Conservation (phyloP, 2,329 filamentous ascomycete species). For the Acrodontium crateriforme region DNA sequence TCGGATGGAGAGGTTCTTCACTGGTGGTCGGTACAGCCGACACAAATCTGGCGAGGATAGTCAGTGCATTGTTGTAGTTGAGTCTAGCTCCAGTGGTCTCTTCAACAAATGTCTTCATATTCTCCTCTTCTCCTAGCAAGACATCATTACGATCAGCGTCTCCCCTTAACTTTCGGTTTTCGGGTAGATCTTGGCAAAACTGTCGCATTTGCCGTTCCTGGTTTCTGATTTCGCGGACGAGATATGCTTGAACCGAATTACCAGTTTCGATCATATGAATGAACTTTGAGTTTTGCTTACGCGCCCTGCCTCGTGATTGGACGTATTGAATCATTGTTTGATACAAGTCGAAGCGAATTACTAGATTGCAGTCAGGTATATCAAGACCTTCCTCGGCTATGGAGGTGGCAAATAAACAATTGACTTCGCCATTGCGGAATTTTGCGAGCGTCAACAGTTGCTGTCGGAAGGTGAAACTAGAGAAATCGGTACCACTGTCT, state of each 20-base stretch:
- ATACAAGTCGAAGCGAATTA: conserved; percentile 72
- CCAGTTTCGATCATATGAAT: conserved; percentile 67
- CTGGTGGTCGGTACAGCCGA: conserved; percentile 47
- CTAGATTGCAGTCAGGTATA: conserved; percentile 52
- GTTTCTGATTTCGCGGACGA: conserved; percentile 45
- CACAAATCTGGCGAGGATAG: conserved; percentile 59
- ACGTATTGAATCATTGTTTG: conserved; percentile 87
- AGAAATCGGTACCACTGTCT: conserved; percentile 27
- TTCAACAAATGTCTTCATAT: conserved; percentile 42
- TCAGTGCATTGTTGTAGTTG: conserved; percentile 61
- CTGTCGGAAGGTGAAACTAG: conserved; percentile 53
- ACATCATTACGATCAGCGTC: conserved; percentile 44
- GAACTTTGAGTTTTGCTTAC: conserved; percentile 64
- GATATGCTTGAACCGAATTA: conserved; percentile 47
- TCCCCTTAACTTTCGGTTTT: conserved; percentile 55
- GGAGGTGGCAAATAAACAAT: conserved; percentile 50
- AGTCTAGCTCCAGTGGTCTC: conserved; percentile 59
- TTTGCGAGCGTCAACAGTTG: conserved; percentile 61
- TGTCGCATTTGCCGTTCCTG: conserved; percentile 50
- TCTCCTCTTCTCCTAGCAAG: conserved; percentile 39
- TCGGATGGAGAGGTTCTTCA: conserved; percentile 32
- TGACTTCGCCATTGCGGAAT: conserved; percentile 45
- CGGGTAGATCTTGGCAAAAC: conserved; percentile 63
- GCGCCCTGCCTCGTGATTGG: conserved; percentile 78
- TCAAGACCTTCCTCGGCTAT: conserved; percentile 54